Conservation (phyloP, 176 grass and related monocot species). For the Lolium multiflorum region DNA sequence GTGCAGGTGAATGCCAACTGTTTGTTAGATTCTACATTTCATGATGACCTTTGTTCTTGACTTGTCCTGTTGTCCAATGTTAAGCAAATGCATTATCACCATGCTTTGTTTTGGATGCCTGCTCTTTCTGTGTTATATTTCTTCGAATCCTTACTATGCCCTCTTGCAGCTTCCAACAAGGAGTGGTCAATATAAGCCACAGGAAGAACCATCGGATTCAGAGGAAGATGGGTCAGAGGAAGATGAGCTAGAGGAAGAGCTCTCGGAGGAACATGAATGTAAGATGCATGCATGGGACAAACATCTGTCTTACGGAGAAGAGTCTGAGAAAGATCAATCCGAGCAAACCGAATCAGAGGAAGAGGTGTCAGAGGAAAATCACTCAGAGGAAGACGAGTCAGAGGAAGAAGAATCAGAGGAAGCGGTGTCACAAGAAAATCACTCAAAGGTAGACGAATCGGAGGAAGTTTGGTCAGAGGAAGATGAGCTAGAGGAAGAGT, state of each 20-base stretch:
- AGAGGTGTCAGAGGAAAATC: too few relatives aligned
- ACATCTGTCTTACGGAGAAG: neutral
- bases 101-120: neutral
- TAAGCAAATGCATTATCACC: neutral
- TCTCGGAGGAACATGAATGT: neutral
- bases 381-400: too few relatives aligned
- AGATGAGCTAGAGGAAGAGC: too few relatives aligned
- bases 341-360: too few relatives aligned
- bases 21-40: neutral
- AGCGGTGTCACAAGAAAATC: too few relatives aligned
- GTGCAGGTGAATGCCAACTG: constrained; percentile 47
- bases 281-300: too few relatives aligned
- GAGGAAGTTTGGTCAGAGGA: too few relatives aligned
- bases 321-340: neutral
- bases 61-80: neutral
- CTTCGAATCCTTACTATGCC: neutral
- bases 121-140: neutral
- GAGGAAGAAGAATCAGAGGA: too few relatives aligned
- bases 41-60: neutral
- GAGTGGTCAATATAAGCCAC: neutral
- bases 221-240: too few relatives aligned
- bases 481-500: too few relatives aligned
- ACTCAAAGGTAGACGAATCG: too few relatives aligned
- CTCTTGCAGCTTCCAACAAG: neutral
- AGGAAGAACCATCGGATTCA: neutral